These are phyloP conservation scores for Talaromyces sp. DNA, from an alignment of 2,329 filamentous ascomycete genomes.

Conservation along the genomic window DNA sequence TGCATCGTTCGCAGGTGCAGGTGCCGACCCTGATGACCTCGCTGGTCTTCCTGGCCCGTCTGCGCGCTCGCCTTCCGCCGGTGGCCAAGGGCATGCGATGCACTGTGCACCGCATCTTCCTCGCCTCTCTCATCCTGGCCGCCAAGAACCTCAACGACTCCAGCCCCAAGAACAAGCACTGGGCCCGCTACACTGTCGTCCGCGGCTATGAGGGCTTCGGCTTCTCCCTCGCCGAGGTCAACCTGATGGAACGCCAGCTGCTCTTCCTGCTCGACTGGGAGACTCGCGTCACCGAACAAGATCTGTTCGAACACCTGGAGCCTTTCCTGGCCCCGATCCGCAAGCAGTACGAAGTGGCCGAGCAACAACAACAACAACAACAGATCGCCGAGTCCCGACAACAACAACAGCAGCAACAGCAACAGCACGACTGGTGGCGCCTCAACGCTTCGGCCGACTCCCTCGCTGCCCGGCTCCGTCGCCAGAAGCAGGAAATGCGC, in stretches of 20 bases:
- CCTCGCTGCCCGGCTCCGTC: constrained; percentile 30
- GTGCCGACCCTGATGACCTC: constrained; percentile 96
- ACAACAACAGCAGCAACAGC: constrained; percentile 23
- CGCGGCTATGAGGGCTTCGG: constrained; percentile 70
- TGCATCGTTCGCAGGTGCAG: constrained; percentile 91
- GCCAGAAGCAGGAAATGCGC: constrained; percentile 30
- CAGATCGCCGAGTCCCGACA: constrained; percentile 28
- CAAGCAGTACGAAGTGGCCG: constrained; percentile 48
- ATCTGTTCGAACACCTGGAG: constrained; percentile 83
- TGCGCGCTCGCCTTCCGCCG: constrained; percentile 79
- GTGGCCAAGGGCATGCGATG: constrained; percentile 95
- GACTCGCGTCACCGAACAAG: constrained; percentile 74
- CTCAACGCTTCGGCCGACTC: constrained; percentile 32
- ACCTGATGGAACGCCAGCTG: constrained; percentile 98
- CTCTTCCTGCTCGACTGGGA: constrained; percentile 95
- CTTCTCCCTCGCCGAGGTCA: constrained; percentile 92
- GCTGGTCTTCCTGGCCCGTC: constrained; percentile 82
- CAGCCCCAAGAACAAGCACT: constrained; percentile 99
- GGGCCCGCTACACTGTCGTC: constrained; percentile 87
- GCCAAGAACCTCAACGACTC: constrained; percentile 99
- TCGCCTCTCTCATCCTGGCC: constrained; percentile 61
- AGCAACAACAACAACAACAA: constrained; percentile 29
- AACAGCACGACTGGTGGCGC: constrained; percentile 28
- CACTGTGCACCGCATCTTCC: constrained; percentile 96
- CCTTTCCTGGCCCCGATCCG: constrained; percentile 84